Evolutionary conservation across 257 asterid species (phyloP).

Genomic region (Prunella vulgaris): DNA sequence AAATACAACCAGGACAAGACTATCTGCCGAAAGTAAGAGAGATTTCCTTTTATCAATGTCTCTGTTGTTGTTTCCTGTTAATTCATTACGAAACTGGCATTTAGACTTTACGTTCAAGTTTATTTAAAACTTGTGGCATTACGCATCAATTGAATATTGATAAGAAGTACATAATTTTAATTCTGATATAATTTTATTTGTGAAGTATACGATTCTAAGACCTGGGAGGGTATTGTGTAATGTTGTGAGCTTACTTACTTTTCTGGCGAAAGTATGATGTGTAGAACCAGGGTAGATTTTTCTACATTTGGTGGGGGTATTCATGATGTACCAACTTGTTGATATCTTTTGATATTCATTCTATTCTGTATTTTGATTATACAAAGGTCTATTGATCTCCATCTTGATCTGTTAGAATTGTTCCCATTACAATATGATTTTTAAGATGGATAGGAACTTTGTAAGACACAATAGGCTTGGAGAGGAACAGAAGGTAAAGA

Average conservation of each 20-base stretch:
- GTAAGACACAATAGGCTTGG: no score
- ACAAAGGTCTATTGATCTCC: neutral
- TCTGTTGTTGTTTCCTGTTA: neutral
- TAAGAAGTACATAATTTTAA: neutral
- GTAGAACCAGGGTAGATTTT: neutral
- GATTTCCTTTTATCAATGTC: neutral
- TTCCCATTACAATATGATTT: neutral
- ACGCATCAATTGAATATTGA: neutral
- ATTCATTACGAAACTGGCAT: neutral
- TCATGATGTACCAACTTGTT: neutral
- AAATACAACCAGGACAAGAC: conserved; percentile 60
- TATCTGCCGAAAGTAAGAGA: conserved; percentile 69
- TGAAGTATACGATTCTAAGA: neutral
- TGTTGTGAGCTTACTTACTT: neutral
- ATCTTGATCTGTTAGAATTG: no score
- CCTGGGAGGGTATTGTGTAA: neutral
- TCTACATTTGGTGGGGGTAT: no score
- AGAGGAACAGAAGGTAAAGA: no score
- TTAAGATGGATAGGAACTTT: no score
- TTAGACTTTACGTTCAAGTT: neutral
- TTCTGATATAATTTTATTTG: neutral
- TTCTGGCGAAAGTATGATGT: no score
- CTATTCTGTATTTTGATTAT: no score
- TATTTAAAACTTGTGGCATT: neutral
- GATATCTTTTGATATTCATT: no score